Base-by-base conservation (phyloP, 2,329 filamentous ascomycete genomes). In the Macroventuria anomochaeta region DNA sequence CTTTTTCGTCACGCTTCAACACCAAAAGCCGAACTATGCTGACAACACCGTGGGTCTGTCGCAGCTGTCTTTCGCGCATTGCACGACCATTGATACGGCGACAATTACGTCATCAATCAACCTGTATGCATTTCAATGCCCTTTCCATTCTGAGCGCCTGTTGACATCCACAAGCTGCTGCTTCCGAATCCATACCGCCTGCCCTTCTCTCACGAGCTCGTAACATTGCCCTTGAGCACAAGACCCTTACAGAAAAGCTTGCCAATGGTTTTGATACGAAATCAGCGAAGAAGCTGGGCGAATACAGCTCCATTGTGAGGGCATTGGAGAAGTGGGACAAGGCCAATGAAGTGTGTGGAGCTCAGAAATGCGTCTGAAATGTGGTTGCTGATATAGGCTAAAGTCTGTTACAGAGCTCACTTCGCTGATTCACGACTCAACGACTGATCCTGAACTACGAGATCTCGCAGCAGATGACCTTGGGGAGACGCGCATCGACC, bases 381-480 rank as follows among this genome's bases (percentile, higher is more conserved):
- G 42, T 23, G 36, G n/a, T 21, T 57, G 49, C 64, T 68, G 63
- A 71, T 64, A 26, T 57, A 31, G 52, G 53, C 52, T 43, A 67
- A 53, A 84, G 77, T 80, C 83, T 41, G 76, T 86, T 47, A 55
- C 71, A 41, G 95, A 97, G 75, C 83, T 99, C 46, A 85, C 87
- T 10, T 81, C 87, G 7, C 82, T 99, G 46, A 87, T 96, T 10
- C 78, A 82, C n/a, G 91, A 96, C 59, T 77, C 81, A 2, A 73
- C 77, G 17, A 82, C 83, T 57, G 85, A 88, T 62, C 63, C 79
- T 1, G 85, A 88, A 64, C 75, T 89, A 53, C 81, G 79, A 48
- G 76, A 80, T 25, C 78, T 88, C 37, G 86, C 86, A 6, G 73
- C 80, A 33, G 83, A 87, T 48, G 95, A 99, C 71, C 81, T 97